Percentiles rank a stretch among this genome's conserved stretches.
Evolutionary conservation across 2,329 filamentous ascomycete species (phyloP).

Genomic region (Botrytis paeoniae): DNA sequence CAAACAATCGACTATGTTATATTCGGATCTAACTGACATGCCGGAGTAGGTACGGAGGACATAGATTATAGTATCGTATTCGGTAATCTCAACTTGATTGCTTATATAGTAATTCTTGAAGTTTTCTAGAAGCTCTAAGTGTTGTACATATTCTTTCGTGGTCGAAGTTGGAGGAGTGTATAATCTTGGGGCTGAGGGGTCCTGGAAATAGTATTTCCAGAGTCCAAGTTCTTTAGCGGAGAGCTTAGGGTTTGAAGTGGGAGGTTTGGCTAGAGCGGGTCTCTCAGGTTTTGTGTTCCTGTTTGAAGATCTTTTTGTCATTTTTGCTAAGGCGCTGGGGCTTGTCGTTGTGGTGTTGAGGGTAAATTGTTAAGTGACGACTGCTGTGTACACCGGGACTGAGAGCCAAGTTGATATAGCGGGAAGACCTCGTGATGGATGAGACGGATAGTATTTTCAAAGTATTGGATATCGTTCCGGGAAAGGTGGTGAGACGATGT

Average conservation of each 20-base stretch:
- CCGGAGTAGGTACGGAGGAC: not conserved
- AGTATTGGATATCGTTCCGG: not conserved
- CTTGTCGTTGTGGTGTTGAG: not conserved
- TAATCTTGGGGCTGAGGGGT: not conserved
- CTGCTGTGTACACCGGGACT: not conserved
- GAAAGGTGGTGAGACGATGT: not conserved
- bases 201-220: not conserved
- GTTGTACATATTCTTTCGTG: rapidly evolving
- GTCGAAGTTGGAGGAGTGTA: not conserved
- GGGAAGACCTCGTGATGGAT: not conserved
- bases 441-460: rapidly evolving
- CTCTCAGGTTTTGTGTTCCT: not conserved
- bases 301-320: not conserved
- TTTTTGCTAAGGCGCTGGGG: rapidly evolving
- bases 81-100: not conserved
- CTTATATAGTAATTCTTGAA: not conserved
- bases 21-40: not conserved
- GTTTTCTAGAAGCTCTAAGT: not conserved
- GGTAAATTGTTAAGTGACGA: not conserved
- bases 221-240: not conserved
- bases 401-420: not conserved
- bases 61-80: not conserved
- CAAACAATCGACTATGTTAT: not conserved
- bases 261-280: not conserved
- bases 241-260: not conserved